phyloP scores from a whole-genome alignment of 805 yeast genomes.

The Lipomyces yamadae region DNA sequence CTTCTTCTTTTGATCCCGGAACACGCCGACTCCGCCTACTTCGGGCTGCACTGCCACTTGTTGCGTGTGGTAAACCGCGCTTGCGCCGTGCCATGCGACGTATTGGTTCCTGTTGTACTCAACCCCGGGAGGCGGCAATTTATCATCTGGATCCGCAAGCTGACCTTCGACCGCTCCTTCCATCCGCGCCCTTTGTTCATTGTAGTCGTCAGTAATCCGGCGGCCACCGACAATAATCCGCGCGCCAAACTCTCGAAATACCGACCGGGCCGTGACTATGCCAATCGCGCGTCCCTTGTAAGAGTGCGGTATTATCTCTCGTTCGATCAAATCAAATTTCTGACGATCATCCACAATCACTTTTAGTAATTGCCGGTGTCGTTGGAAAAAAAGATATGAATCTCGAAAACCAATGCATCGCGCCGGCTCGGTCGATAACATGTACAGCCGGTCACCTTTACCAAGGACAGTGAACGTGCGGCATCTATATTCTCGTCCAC shows the following conservation, averaged over 20 bases:
- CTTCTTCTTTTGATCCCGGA: conserved; percentile 39
- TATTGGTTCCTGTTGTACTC: conserved; percentile 56
- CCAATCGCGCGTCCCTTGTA: conserved; percentile 90
- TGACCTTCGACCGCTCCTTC: conserved; percentile 75
- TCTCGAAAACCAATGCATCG: conserved; percentile 93
- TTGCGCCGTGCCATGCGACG: conserved; percentile 59
- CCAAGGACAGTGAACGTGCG: conserved; percentile 53
- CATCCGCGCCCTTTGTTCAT: conserved; percentile 60
- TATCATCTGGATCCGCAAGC: conserved; percentile 68
- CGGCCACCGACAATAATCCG: conserved; percentile 78
- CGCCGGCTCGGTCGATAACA: conserved; percentile 96
- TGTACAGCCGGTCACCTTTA: conserved; percentile 73
- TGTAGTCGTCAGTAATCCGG: conserved; percentile 84
- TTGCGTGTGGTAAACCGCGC: conserved; percentile 49
- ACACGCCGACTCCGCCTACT: conserved; percentile 15
- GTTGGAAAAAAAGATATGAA: conserved; percentile 85
- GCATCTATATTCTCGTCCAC: conserved; percentile 71
- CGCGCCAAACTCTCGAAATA: conserved; percentile 91
- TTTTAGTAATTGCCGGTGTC: conserved; percentile 76
- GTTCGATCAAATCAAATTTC: conserved; percentile 78
- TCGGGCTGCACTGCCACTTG: conserved; percentile 35
- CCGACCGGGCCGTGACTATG: conserved; percentile 85
- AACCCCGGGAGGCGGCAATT: conserved; percentile 50
- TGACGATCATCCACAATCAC: conserved; percentile 74
- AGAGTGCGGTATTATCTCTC: conserved; percentile 83